A percentile compares a stretch with the other conserved stretches of the same genome.
These are phyloP conservation scores for Russula olivacea DNA, from an alignment of 768 basidiomycete genomes.

Conservation along the genomic window DNA sequence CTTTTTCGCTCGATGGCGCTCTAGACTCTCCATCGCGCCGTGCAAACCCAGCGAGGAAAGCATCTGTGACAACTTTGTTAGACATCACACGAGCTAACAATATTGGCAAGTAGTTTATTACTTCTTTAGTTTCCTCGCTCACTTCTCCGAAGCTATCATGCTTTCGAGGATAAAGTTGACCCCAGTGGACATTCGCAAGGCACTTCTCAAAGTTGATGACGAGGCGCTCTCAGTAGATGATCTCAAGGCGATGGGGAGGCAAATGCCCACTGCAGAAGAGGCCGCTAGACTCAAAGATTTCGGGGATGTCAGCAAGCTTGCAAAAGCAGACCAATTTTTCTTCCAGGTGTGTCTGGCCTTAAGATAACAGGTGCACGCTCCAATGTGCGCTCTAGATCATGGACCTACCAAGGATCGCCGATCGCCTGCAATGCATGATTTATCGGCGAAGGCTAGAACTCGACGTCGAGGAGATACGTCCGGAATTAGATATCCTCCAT, in stretches of 20 bases:
- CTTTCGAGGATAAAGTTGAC: slow-evolving; percentile 66
- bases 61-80: slow-evolving; percentile 62
- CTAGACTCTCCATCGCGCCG: slow-evolving; percentile 40
- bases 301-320: slow-evolving; percentile 64
- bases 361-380: not conserved
- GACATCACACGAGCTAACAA: slow-evolving; percentile 83
- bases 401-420: slow-evolving; percentile 64
- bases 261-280: slow-evolving; percentile 80
- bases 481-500: slow-evolving; percentile 69
- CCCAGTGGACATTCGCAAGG: slow-evolving; percentile 58
- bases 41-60: slow-evolving; percentile 43
- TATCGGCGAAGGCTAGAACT: slow-evolving; percentile 78
- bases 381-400: slow-evolving; percentile 51
- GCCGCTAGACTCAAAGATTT: slow-evolving; percentile 63
- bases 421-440: slow-evolving; percentile 76
- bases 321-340: slow-evolving; percentile 83
- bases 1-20: slow-evolving; percentile 55
- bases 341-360: slow-evolving; percentile 46
- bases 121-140: not conserved
- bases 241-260: slow-evolving; percentile 65
- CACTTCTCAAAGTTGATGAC: slow-evolving; percentile 71
- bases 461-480: slow-evolving; percentile 76
- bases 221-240: slow-evolving; percentile 62
- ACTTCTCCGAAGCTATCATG: slow-evolving; percentile 61
- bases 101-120: slow-evolving; percentile 46